Conservation (phyloP, 2,329 filamentous ascomycete species). For the Clarireedia sp. region DNA sequence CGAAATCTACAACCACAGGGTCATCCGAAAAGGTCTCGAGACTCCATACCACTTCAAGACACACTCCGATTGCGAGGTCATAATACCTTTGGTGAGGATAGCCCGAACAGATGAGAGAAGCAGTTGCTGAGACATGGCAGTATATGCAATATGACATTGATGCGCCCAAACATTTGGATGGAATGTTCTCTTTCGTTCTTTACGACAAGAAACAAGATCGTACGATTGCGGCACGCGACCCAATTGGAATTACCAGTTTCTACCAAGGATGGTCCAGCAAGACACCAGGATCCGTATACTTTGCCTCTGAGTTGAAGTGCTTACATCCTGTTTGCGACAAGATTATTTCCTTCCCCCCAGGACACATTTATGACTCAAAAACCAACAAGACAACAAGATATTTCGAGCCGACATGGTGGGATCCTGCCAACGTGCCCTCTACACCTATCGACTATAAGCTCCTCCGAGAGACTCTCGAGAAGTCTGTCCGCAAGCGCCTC, state of each 20-base stretch:
- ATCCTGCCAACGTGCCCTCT: slow-evolving; percentile 68
- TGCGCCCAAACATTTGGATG: slow-evolving; percentile 87
- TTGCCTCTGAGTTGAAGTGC: slow-evolving; percentile 94
- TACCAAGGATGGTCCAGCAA: slow-evolving; percentile 88
- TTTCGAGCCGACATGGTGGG: slow-evolving; percentile 89
- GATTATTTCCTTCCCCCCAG: slow-evolving; percentile 88
- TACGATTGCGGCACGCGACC: slow-evolving; percentile 87
- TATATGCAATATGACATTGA: slow-evolving; percentile 90
- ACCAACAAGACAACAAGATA: slow-evolving; percentile 80
- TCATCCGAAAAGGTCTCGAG: slow-evolving; percentile 81
- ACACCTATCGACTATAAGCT: slow-evolving; percentile 76
- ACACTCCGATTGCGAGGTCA: slow-evolving; percentile 96
- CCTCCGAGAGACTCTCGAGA: slow-evolving; percentile 76
- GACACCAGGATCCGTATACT: slow-evolving; percentile 81
- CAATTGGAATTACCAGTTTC: slow-evolving; percentile 93
- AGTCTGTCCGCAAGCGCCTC: slow-evolving; percentile 86
- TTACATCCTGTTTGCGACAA: slow-evolving; percentile 90
- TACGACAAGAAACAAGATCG: slow-evolving; percentile 94
- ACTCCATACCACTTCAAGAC: slow-evolving; percentile 94
- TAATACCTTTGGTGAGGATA: slow-evolving; percentile 78
- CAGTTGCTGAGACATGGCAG: slow-evolving; percentile 36
- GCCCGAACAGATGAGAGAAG: not conserved
- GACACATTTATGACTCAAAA: slow-evolving; percentile 92
- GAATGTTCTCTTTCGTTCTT: slow-evolving; percentile 99
- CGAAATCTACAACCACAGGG: slow-evolving; percentile 99